phyloP scores from a whole-genome alignment of 176 grass and related monocot genomes.

The Zoysia japonica region DNA sequence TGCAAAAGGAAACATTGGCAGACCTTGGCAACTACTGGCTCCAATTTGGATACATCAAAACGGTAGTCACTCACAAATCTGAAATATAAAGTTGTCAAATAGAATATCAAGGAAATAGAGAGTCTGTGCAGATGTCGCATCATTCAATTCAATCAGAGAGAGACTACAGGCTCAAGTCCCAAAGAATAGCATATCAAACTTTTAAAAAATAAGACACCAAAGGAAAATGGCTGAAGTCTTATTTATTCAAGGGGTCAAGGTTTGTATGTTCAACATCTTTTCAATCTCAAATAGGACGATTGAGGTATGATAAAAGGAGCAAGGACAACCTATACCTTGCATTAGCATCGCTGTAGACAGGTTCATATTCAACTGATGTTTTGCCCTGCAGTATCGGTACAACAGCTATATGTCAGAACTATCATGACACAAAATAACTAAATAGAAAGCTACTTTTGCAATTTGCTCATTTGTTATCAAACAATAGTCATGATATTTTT shows the following conservation, averaged over 20 bases:
- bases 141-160: slow-evolving; percentile 7
- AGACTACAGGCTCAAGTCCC: not conserved
- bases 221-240: not conserved
- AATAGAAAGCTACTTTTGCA: slow-evolving; percentile 18
- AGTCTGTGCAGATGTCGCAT: not conserved
- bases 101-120: slow-evolving; percentile 14
- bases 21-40: slow-evolving; percentile 97
- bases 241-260: not conserved
- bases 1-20: slow-evolving; percentile 19
- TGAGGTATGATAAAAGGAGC: not conserved
- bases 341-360: slow-evolving; percentile 79
- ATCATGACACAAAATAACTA: slow-evolving; percentile 16
- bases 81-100: slow-evolving; percentile 28
- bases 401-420: slow-evolving; percentile 19
- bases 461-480: slow-evolving; percentile 21
- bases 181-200: not conserved
- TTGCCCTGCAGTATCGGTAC: slow-evolving; percentile 60
- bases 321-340: slow-evolving; percentile 60
- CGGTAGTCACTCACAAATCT: slow-evolving; percentile 87
- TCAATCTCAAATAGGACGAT: slow-evolving; percentile 15
- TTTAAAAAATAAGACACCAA: not conserved
- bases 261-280: not conserved
- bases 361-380: slow-evolving; percentile 62
- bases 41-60: slow-evolving; percentile 90
- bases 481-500: no score